A percentile compares a stretch with the other conserved stretches of the same genome.
These are phyloP conservation scores for Aspergillus sp. DNA, from an alignment of 2,329 filamentous ascomycete species.

Conservation along the genomic window DNA sequence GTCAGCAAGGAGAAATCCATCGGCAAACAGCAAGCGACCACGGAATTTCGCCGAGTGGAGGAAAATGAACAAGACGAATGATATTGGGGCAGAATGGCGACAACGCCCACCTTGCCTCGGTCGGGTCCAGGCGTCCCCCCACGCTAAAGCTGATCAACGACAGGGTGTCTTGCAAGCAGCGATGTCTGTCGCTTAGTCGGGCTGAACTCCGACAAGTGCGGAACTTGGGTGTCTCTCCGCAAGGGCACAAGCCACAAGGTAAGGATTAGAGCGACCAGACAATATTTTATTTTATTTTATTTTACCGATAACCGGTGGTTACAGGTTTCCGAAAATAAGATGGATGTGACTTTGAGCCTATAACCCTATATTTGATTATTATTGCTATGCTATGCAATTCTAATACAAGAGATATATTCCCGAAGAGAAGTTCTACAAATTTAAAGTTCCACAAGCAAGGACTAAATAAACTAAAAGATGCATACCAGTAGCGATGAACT, in stretches of 20 bases:
- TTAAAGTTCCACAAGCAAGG: no score
- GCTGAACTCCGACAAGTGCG: background rate
- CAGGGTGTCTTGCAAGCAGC: background rate
- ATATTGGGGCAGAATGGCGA: constrained; percentile 1
- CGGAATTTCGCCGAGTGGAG: constrained; percentile 10
- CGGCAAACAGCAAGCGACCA: background rate
- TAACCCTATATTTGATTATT: no score
- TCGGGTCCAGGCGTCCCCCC: background rate
- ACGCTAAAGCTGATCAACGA: constrained; percentile 1
- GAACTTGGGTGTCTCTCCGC: background rate
- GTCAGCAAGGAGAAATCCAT: background rate
- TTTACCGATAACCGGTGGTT: no score
- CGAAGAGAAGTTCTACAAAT: no score
- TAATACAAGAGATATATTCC: no score
- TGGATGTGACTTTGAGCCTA: no score
- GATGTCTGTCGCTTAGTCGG: background rate
- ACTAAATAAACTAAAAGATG: no score
- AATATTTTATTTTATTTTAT: background rate
- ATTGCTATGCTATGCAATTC: no score
- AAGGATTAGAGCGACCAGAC: background rate
- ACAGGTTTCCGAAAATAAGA: no score
- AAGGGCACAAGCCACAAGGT: no score
- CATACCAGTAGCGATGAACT: no score
- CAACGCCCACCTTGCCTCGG: background rate
- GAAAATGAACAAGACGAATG: background rate